Evolutionary conservation across 164 flowering plant genomes (phyloP).

Genomic region (Euptelea pleiosperma): DNA sequence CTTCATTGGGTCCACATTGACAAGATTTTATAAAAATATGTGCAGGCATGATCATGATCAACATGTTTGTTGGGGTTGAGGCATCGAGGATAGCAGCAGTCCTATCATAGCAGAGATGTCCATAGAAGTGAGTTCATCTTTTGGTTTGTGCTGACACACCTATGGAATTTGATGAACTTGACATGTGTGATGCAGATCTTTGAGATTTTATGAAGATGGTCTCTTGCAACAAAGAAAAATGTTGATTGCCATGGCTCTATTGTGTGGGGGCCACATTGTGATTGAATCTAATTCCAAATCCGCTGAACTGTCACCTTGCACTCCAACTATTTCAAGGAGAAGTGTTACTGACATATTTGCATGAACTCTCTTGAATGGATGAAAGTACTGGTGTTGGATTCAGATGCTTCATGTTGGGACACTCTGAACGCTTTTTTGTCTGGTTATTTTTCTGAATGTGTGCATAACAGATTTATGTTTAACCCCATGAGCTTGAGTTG

Average conservation of each 20-base stretch:
- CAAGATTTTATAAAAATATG: conserved; percentile 11
- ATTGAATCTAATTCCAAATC: not conserved
- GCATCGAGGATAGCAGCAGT: conserved; percentile 70
- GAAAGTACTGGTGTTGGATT: not conserved
- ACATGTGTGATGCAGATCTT: conserved; percentile 51
- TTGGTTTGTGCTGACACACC: not conserved
- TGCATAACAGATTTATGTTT: not conserved
- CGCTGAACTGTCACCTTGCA: not conserved
- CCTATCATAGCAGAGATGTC: conserved; percentile 89
- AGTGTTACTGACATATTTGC: not conserved
- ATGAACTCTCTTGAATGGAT: not conserved
- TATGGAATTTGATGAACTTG: conserved; percentile 1
- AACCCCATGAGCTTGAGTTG: not conserved
- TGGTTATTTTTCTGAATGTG: not conserved
- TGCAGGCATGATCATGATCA: conserved; percentile 92
- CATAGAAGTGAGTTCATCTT: conserved; percentile 53
- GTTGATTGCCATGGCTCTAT: not conserved
- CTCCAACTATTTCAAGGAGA: not conserved
- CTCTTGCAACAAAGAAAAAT: not conserved
- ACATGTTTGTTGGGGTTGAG: conserved; percentile 98
- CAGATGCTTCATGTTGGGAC: not conserved
- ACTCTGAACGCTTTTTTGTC: not conserved
- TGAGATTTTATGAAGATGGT: conserved; percentile 55
- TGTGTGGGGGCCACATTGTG: no score
- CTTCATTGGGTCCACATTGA: not conserved